A percentile compares a stretch with the other conserved stretches of the same genome.
These are phyloP conservation scores for Gilbertella persicaria DNA, from an alignment of 371 early-diverging fungal genomes.

Conservation along the genomic window DNA sequence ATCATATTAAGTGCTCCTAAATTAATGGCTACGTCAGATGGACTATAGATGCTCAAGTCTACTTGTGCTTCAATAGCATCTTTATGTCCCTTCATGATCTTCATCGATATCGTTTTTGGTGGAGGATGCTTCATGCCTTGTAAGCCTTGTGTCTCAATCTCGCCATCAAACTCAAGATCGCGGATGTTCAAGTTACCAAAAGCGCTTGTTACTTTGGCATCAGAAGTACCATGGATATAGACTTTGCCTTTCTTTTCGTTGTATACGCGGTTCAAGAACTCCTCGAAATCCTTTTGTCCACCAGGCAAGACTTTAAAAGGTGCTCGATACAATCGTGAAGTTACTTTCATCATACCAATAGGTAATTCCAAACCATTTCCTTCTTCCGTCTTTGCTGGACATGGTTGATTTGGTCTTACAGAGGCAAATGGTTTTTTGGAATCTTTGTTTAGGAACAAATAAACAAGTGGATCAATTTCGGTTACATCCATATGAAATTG, in stretches of 20 bases:
- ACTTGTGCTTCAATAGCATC: slow-evolving; percentile 32
- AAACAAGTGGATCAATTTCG: slow-evolving; percentile 38
- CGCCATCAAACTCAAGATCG: slow-evolving; percentile 43
- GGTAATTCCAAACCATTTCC: slow-evolving; percentile 20
- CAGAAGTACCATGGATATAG: slow-evolving; percentile 41
- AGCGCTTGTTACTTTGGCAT: slow-evolving; percentile 40
- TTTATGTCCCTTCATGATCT: slow-evolving; percentile 28
- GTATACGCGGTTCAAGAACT: slow-evolving; percentile 20
- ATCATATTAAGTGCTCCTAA: slow-evolving; percentile 35
- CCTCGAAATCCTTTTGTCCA: slow-evolving; percentile 46
- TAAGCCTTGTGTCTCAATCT: slow-evolving; percentile 39
- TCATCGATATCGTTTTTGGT: slow-evolving; percentile 34
- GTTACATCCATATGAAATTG: slow-evolving; percentile 43
- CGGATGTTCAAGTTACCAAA: slow-evolving; percentile 41
- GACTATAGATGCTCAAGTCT: slow-evolving; percentile 33
- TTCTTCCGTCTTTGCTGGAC: slow-evolving; percentile 33
- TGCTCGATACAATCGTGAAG: slow-evolving; percentile 30
- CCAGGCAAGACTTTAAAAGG: slow-evolving; percentile 44
- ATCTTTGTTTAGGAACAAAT: slow-evolving; percentile 29
- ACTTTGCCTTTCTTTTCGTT: slow-evolving; percentile 24
- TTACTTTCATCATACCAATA: slow-evolving; percentile 20
- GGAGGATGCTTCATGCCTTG: slow-evolving; percentile 43
- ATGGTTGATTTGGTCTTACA: slow-evolving; percentile 30
- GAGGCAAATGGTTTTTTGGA: slow-evolving; percentile 40
- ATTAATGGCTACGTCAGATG: slow-evolving; percentile 42